A percentile compares a stretch with the other conserved stretches of the same genome.
These are phyloP conservation scores for Sugiyamaella grinbergsii DNA, from an alignment of 1,139 yeast genomes.

Conservation along the genomic window DNA sequence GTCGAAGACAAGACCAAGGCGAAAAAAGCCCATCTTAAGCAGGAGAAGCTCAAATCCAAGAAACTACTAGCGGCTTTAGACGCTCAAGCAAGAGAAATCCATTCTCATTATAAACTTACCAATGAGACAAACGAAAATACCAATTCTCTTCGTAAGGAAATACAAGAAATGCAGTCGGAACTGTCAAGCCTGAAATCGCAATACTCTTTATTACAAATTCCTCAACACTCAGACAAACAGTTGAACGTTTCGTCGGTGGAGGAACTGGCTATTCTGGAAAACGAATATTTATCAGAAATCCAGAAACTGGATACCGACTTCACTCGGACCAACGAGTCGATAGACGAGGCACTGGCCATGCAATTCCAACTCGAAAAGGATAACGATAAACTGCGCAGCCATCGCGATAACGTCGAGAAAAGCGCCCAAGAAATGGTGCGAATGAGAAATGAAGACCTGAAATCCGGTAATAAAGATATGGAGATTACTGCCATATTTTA, in stretches of 20 bases:
- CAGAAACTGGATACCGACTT: conserved; percentile 54
- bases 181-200: conserved; percentile 29
- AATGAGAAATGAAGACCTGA: conserved; percentile 24
- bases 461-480: conserved; percentile 26
- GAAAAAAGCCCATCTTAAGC: conserved; percentile 38
- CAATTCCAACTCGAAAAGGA: conserved; percentile 47
- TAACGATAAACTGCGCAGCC: conserved; percentile 27
- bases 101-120: conserved; percentile 23
- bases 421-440: conserved; percentile 26
- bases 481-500: conserved; percentile 35
- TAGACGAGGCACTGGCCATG: conserved; percentile 18
- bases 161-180: conserved; percentile 35
- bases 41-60: conserved; percentile 21
- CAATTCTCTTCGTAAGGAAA: conserved; percentile 30
- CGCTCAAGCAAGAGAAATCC: conserved; percentile 21
- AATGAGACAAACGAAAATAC: conserved; percentile 20
- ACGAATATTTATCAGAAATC: conserved; percentile 19
- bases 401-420: conserved; percentile 17
- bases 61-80: conserved; percentile 18
- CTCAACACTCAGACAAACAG: conserved; percentile 33
- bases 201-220: conserved; percentile 28
- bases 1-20: conserved; percentile 38
- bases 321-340: background rate
- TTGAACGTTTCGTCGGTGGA: conserved; percentile 33
- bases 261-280: conserved; percentile 31